These are phyloP conservation scores for Pyrenochaeta sp. DNA, from an alignment of 2,329 filamentous ascomycete species.

Conservation along the genomic window DNA sequence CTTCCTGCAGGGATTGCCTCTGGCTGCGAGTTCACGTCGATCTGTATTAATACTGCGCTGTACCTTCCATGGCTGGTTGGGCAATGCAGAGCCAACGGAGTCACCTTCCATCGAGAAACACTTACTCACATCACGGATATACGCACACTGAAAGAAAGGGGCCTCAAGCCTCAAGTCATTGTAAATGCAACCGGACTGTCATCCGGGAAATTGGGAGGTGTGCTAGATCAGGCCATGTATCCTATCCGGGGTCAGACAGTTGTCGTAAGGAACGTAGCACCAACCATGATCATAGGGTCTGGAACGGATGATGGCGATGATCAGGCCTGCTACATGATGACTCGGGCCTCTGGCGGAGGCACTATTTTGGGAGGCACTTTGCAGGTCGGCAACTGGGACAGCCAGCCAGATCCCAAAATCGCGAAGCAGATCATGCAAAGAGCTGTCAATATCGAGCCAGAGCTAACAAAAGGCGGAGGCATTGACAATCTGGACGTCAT, in stretches of 20 bases:
- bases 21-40: slow-evolving; percentile 76
- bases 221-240: slow-evolving; percentile 73
- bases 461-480: slow-evolving; percentile 70
- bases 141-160: slow-evolving; percentile 60
- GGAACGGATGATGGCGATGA: slow-evolving; percentile 75
- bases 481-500: slow-evolving; percentile 72
- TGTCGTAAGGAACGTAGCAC: slow-evolving; percentile 78
- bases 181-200: slow-evolving; percentile 85
- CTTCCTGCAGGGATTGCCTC: slow-evolving; percentile 71
- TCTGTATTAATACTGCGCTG: slow-evolving; percentile 87
- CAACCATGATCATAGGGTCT: slow-evolving; percentile 71
- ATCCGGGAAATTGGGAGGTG: slow-evolving; percentile 77
- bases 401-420: slow-evolving; percentile 75
- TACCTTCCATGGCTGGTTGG: slow-evolving; percentile 86
- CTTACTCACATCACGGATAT: slow-evolving; percentile 74
- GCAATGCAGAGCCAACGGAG: slow-evolving; percentile 76
- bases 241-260: slow-evolving; percentile 85
- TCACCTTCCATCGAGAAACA: slow-evolving; percentile 58
- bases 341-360: slow-evolving; percentile 74
- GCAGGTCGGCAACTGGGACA: slow-evolving; percentile 79
- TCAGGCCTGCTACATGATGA: slow-evolving; percentile 82
- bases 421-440: slow-evolving; percentile 85
- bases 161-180: slow-evolving; percentile 68
- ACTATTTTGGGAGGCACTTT: slow-evolving; percentile 85
- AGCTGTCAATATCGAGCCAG: slow-evolving; percentile 68